These are phyloP conservation scores for Saccharomyces hybrid DNA, from an alignment of 1,139 yeast genomes.

Conservation along the genomic window DNA sequence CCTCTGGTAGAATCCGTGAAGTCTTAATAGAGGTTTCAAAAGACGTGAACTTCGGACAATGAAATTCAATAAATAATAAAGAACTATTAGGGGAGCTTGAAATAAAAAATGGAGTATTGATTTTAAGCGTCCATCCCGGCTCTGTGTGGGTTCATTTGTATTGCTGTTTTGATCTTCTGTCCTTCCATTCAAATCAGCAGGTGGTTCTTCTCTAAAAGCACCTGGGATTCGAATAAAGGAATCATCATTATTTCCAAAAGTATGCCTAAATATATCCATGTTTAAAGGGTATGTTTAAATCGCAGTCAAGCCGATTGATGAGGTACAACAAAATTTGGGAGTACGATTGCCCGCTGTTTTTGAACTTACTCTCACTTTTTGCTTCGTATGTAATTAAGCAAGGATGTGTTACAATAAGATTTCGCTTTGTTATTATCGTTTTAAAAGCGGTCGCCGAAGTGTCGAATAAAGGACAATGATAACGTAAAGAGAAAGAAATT, in stretches of 20 bases:
- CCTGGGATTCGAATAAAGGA: slow-evolving; percentile 17
- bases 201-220: slow-evolving; percentile 8
- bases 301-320: background rate
- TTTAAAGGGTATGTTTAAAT: slow-evolving; percentile 9
- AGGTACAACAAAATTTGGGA: background rate
- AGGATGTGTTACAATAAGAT: background rate
- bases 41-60: slow-evolving; percentile 11
- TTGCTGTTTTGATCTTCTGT: background rate
- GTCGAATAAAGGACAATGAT: background rate
- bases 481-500: background rate
- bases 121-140: background rate
- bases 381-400: background rate
- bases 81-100: slow-evolving; percentile 18
- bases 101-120: slow-evolving; percentile 3
- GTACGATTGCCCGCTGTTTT: background rate
- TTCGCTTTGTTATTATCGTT: background rate
- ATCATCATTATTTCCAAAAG: slow-evolving; percentile 10
- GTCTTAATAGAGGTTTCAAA: slow-evolving; percentile 19
- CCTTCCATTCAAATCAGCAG: background rate
- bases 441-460: background rate
- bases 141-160: background rate
- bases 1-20: slow-evolving; percentile 20
- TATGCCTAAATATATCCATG: slow-evolving; percentile 15
- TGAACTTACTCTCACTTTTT: background rate
- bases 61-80: slow-evolving; percentile 17